A percentile compares a stretch with the other conserved stretches of the same genome.
These are phyloP conservation scores for Curvularia verruculosa DNA, from an alignment of 2,329 filamentous ascomycete genomes.

Conservation along the genomic window DNA sequence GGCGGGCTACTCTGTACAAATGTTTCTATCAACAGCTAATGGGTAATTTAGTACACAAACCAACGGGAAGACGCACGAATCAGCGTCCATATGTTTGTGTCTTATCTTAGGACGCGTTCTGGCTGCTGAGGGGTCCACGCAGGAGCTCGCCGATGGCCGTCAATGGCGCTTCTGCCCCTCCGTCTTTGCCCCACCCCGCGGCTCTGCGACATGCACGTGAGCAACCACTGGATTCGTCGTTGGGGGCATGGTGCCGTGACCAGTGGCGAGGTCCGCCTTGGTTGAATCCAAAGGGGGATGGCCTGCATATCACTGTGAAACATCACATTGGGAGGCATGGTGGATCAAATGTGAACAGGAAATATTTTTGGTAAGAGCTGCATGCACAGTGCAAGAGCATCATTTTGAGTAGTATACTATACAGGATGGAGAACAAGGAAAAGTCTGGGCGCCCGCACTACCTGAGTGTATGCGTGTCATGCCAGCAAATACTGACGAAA, in stretches of 20 bases:
- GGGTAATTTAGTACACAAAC: background rate
- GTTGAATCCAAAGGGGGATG: background rate
- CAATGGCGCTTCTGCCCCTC: conserved; percentile 18
- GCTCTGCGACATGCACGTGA: conserved; percentile 11
- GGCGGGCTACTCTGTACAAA: background rate
- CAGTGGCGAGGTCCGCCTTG: conserved; percentile 10
- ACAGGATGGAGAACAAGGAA: conserved; percentile 8
- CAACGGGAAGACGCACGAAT: conserved; percentile 21
- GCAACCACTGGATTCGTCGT: background rate
- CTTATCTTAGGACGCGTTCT: conserved; percentile 23
- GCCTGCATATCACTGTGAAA: background rate
- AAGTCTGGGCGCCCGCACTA: background rate
- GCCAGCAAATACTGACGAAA: background rate
- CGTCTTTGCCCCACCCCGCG: conserved; percentile 9
- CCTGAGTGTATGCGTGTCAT: background rate
- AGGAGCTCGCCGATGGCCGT: conserved; percentile 40
- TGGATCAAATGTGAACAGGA: background rate
- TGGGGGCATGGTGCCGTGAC: background rate
- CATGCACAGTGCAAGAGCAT: background rate
- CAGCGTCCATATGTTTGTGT: conserved; percentile 15
- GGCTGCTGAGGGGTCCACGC: conserved; percentile 20
- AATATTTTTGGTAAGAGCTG: conserved; percentile 1
- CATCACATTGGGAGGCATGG: background rate
- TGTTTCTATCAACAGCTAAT: background rate
- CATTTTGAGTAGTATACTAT: conserved; percentile 11